Conservation (phyloP, 1,284 basidiomycete genomes). For the Trametes polyzona region DNA sequence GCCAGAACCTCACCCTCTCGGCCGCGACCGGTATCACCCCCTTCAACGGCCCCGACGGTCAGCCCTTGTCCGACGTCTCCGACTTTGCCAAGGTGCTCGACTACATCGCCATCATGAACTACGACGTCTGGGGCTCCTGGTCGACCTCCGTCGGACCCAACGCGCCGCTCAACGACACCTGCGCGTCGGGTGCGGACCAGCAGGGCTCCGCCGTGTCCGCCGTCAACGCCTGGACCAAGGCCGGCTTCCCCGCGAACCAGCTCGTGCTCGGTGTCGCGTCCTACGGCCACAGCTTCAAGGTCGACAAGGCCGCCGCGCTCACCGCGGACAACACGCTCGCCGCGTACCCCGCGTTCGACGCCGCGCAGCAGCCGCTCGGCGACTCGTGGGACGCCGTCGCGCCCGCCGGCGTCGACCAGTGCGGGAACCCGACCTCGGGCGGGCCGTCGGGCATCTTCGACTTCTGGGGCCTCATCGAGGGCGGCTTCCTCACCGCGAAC, state of each 20-base stretch:
- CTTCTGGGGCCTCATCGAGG: slow-evolving; percentile 45
- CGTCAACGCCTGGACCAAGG: slow-evolving; percentile 62
- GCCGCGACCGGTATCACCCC: slow-evolving; percentile 60
- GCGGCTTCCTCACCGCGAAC: slow-evolving; percentile 42
- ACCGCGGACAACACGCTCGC: slow-evolving; percentile 33
- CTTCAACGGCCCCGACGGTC: slow-evolving; percentile 55
- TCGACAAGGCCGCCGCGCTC: slow-evolving; percentile 39
- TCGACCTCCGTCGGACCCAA: slow-evolving; percentile 61
- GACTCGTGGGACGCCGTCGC: slow-evolving; percentile 44
- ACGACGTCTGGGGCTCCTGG: slow-evolving; percentile 70
- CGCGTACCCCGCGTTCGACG: slow-evolving; percentile 45
- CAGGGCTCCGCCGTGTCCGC: slow-evolving; percentile 66
- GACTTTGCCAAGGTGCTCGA: slow-evolving; percentile 64
- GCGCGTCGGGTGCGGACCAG: slow-evolving; percentile 54
- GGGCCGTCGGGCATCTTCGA: slow-evolving; percentile 43
- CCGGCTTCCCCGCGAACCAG: slow-evolving; percentile 65
- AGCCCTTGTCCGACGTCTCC: slow-evolving; percentile 58
- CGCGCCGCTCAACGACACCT: slow-evolving; percentile 66
- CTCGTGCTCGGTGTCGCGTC: slow-evolving; percentile 69
- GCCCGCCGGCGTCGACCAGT: slow-evolving; percentile 39
- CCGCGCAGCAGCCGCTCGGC: slow-evolving; percentile 42
- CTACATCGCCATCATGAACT: slow-evolving; percentile 76
- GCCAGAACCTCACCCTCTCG: slow-evolving; percentile 50
- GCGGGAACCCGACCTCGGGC: slow-evolving; percentile 39
- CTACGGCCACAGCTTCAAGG: slow-evolving; percentile 54